Percentiles rank a stretch among this genome's conserved stretches.
These are phyloP conservation scores for Chytriomyces sp. DNA, from an alignment of 192 early-diverging fungal species.

Conservation along the genomic window DNA sequence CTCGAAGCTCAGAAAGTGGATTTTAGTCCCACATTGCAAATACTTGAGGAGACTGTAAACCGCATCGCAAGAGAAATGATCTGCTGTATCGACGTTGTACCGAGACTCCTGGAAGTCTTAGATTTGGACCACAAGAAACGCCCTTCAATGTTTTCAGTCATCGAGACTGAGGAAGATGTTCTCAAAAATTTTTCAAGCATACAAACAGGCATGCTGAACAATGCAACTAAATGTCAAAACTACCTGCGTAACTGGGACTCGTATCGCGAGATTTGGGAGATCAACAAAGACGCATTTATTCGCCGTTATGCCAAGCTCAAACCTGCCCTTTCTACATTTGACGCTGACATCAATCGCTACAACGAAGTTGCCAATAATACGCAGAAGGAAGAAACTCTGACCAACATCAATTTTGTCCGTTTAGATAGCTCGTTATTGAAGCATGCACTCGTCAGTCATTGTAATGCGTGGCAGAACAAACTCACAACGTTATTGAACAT, in stretches of 20 bases:
- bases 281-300: constrained; percentile 72
- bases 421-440: constrained; percentile 64
- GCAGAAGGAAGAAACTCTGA: constrained; percentile 68
- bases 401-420: constrained; percentile 65
- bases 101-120: constrained; percentile 24
- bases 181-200: constrained; percentile 60
- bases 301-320: constrained; percentile 67
- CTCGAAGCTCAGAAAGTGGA: constrained; percentile 63
- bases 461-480: constrained; percentile 64
- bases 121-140: constrained; percentile 20
- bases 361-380: constrained; percentile 72
- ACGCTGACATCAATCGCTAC: constrained; percentile 68
- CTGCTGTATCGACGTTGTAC: constrained; percentile 54
- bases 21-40: constrained; percentile 56
- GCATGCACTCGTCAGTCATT: constrained; percentile 64
- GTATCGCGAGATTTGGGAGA: constrained; percentile 72
- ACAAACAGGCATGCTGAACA: constrained; percentile 62
- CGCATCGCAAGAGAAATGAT: constrained; percentile 61
- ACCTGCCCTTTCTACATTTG: constrained; percentile 65
- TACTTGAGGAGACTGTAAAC: constrained; percentile 61
- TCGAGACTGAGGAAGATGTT: constrained; percentile 62
- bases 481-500: constrained; percentile 63
- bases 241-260: constrained; percentile 68
- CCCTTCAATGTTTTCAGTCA: constrained; percentile 54
- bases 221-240: constrained; percentile 59